Evolutionary conservation across 768 basidiomycete genomes (phyloP), one percentile per base, ranked within the genome.

Genomic region (Suillus brevipes): DNA sequence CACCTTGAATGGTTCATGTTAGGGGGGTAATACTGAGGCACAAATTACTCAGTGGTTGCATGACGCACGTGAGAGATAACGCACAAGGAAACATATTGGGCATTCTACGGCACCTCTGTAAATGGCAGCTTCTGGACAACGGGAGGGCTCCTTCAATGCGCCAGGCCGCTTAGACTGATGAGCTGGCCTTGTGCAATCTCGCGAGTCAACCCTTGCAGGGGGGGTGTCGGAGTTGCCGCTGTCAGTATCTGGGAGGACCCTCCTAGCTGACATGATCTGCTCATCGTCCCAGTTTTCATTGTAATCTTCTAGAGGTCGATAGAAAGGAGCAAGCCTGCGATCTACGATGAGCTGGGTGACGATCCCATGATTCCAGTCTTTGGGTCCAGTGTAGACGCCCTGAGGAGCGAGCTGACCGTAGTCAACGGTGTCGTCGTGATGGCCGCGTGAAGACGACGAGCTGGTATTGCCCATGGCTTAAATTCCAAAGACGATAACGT

Each of bases 1-100:
- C 97, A 99, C 73, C 97, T 87, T 45, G 97, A 98, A 71, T 89
- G 90, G 74, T 99, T 98, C 78, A 98, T 97, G 78, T 98, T 97
- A 55, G 91, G 85, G 28, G 97, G 97, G 74, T 98, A 99, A 78
- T 97, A 98, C 97, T 99, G 74, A 31, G 34, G 61, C 43, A 67
- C 43, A 70, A 69, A 68, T 72, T 75, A 78, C 71, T 72, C 52
- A 71, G 72, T 57, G 64, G 66, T 64, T 61, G 62, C 64, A 57
- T 23, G 52, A 65, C 67, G 63, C 49, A 64, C 43, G 56, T 69
- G 60, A 66, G 68, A 70, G 68, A 71, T 63, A 64, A 87, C 90
- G 74, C 71, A 93, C 97, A 78, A 99, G 83, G 80, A 99, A 98
- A 79, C 96, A 99, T 66, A 99, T 97, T 28, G 97, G 97, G 81